Evolutionary conservation across 305 asterid species (phyloP).

Genomic region (Solanum chacoense): DNA sequence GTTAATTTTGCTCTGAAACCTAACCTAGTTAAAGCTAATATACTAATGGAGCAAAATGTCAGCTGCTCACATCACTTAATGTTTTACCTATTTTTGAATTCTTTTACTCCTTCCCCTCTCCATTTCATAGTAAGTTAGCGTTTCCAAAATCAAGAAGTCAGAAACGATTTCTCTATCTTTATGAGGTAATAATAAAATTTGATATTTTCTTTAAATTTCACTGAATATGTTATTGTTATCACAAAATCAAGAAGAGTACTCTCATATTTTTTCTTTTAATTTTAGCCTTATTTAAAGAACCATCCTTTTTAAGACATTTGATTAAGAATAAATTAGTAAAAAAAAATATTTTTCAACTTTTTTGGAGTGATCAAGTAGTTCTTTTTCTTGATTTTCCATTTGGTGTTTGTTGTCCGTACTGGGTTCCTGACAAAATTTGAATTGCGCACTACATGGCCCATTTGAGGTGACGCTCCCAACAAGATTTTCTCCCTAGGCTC

Average conservation of each 20-base stretch:
- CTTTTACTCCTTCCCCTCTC: not conserved
- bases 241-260: no score
- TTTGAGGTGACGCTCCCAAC: not conserved
- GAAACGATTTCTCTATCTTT: not conserved
- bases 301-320: not conserved
- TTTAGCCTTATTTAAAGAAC: not conserved
- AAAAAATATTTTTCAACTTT: not conserved
- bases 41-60: not conserved
- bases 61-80: not conserved
- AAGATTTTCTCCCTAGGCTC: no score
- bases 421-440: rapidly evolving
- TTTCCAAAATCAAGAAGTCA: not conserved
- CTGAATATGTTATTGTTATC: no score
- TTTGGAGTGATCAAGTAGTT: not conserved
- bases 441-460: rapidly evolving
- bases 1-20: not conserved
- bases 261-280: not conserved
- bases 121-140: not conserved
- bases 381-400: no score
- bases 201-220: rapidly evolving
- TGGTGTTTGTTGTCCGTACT: no score
- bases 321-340: not conserved
- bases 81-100: not conserved
- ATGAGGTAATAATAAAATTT: no score
- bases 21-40: not conserved